Base-by-base conservation (phyloP, 805 yeast species). In the Starmerella apicola region DNA sequence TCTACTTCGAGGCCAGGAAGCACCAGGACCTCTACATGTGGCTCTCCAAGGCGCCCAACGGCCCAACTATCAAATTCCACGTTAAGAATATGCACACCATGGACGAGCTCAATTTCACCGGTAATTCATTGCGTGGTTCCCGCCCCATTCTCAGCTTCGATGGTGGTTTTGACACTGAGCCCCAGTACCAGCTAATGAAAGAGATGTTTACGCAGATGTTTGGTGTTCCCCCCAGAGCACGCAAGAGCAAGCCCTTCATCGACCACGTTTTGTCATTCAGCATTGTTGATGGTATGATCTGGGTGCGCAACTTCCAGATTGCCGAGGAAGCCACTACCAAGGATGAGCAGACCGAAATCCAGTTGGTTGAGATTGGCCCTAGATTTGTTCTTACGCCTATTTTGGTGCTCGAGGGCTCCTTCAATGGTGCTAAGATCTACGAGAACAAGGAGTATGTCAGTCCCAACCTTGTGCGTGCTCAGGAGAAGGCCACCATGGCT, bases 401-500 rank as follows among this genome's bases (percentile, higher is more conserved):
- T 51, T 78, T 93, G 44, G 76, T 91, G 38, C 70, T 88, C 48
- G 97, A 91, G 66, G 98, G 98, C 36, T 84, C 96, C 1, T 91
- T 91, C 54, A 88, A 95, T 41, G 98, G 98, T 17, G 95, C 97
- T 49, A 84, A 86, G 70, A 85, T 91, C 50, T 91, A 83, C 63
- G 97, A 91, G 57, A 91, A 91, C 67, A 86, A 83, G 67, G 91
- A 88, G 63, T 91, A 82, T 62, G 95, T 91, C 35, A 82, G 95
- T 44, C 98, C 98, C 49, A 91, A 91, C 68, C 76, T 81, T 44
- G 88, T 80, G 29, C 81, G 98, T 67, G 83, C 98, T 10, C 95
- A 86, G 67, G 46, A 70, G 49, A 81, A 75, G 59, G 81, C 78
- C 52, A 73, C 80, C 57, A 76, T 80, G 40, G 96, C 96, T 3